These are phyloP conservation scores for Annulohypoxylon bovei DNA, from an alignment of 495 filamentous ascomycete genomes.

Conservation along the genomic window DNA sequence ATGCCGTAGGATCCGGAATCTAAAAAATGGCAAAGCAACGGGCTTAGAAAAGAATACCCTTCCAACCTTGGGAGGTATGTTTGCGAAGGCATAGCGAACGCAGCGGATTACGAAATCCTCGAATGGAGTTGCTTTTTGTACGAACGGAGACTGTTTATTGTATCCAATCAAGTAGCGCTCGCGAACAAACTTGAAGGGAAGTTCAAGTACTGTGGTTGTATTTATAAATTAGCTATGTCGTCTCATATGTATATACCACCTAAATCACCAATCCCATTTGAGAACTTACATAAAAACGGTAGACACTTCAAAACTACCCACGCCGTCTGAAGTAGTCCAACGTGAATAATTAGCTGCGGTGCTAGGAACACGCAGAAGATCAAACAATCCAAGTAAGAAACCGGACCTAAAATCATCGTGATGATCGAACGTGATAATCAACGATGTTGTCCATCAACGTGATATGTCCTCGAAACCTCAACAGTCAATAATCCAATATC, in stretches of 20 bases:
- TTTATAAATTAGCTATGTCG: slow-evolving; percentile 12
- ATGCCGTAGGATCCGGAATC: slow-evolving; percentile 77
- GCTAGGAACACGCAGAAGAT: slow-evolving; percentile 72
- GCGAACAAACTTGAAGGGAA: slow-evolving; percentile 66
- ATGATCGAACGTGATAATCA: not conserved
- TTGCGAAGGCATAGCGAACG: slow-evolving; percentile 78
- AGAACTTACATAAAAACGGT: slow-evolving; percentile 72
- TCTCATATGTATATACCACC: not conserved
- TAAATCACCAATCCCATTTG: not conserved
- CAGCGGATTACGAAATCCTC: slow-evolving; percentile 78
- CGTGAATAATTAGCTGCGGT: slow-evolving; percentile 71
- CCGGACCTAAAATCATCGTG: slow-evolving; percentile 67
- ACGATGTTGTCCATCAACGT: not conserved
- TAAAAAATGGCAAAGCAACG: slow-evolving; percentile 75
- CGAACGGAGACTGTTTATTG: slow-evolving; percentile 64
- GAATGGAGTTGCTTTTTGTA: slow-evolving; percentile 71
- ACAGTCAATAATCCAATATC: not conserved
- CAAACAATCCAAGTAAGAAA: slow-evolving; percentile 77
- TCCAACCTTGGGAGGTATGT: slow-evolving; percentile 71
- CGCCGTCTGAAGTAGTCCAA: slow-evolving; percentile 64
- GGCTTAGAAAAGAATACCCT: slow-evolving; percentile 78
- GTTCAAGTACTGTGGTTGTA: slow-evolving; percentile 57
- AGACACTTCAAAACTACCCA: slow-evolving; percentile 67
- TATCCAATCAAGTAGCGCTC: slow-evolving; percentile 64
- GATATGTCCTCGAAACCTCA: not conserved